Evolutionary conservation across 2,329 filamentous ascomycete species (phyloP), one percentile per base, ranked within the genome.

Genomic region (Blastomyces percursus): DNA sequence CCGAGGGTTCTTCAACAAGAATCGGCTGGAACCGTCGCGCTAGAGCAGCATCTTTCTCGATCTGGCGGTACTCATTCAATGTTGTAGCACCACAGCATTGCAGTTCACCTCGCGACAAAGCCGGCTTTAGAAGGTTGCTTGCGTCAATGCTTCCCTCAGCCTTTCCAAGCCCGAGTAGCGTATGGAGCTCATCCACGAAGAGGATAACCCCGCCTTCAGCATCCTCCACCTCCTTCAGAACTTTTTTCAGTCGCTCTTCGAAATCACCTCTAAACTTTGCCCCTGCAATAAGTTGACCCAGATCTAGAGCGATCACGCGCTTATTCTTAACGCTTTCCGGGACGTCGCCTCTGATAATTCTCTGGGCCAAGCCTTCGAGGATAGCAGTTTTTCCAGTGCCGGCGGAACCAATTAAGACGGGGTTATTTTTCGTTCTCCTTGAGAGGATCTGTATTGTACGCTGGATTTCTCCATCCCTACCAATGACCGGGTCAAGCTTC

Each of bases 1-100:
- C 92, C 0, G 85, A 87, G 0, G 94, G 94, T 70, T 99, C 94
- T 64, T 87, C 89, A n/a, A 99, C 91, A 44, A 91, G 76, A 63
- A 99, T 96, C 0, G 94, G 92, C 71, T 99, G 94, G 74, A 99
- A 97, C 64, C 94, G 84, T 68, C 94, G 82, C 9, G 94, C 94
- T 24, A 99, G 79, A 0, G 94, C 94, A 35, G 93, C 92, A 71
- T 97, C 94, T 75, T 97, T 97, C 74, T 97, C 94, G 66, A 99
- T 97, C 69, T 86, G 81, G 27, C 94, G 86, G 71, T 97, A 99
- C 71, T 99, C 94, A 66, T 87, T 89, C 42, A 97, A 78, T 0
- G 94, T 99, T 0, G 94, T 97, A 2, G 94, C 94, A 65, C 94
- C 93, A 70, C 91, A 96, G 77, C 92, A 96, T 76, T 97, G 94